Base-by-base conservation (phyloP, 2,329 filamentous ascomycete species). In the Atkinsonella hypoxylon region DNA sequence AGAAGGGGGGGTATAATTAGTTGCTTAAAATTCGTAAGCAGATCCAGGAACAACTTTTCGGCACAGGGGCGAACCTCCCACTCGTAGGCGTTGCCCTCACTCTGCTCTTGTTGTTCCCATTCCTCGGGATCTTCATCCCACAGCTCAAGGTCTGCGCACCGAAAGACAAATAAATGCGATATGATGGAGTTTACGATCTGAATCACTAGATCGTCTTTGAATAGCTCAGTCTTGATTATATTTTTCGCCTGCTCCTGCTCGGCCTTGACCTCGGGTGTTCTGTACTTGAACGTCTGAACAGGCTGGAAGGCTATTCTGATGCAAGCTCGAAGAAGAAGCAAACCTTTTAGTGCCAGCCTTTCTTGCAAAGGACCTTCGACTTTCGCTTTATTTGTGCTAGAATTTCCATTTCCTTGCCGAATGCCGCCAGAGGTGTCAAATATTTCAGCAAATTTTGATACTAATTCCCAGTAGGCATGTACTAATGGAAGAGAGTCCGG, bases 81-180 rank as follows among this genome's bases (percentile, higher is more conserved):
- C 61, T 97, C 89, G 77, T 87, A 97, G 1, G 86, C 87, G 58
- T 89, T 87, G 36, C 86, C 83, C 53, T 87, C 81, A 53, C 84
- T 86, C 60, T 94, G 89, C 70, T 96, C 89, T 59, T 85, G 82
- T 56, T 87, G 83, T 65, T 96, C 91, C 90, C 93, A 98, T 49
- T 94, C 89, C 64, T 98, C 89, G 0, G 91, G 89, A 52, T 95
- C 89, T 61, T 94, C 85, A 62, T 94, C 85, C 93, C 93, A 98
- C 52, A 89, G 85, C 54, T 89, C 82, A 1, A 97, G 77, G 65
- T 98, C 93, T 48, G 82, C 81, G 53, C 85, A 79, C 34, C 89
- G 81, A 65, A 97, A 93, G 38, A 93, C 78, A 63, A 98, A 93
- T 57, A 95, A 88, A 59, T 85, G 83, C 1, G 86, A 89, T 48